Conservation (phyloP, 306 rosid genomes). For the Canavalia gladiata region DNA sequence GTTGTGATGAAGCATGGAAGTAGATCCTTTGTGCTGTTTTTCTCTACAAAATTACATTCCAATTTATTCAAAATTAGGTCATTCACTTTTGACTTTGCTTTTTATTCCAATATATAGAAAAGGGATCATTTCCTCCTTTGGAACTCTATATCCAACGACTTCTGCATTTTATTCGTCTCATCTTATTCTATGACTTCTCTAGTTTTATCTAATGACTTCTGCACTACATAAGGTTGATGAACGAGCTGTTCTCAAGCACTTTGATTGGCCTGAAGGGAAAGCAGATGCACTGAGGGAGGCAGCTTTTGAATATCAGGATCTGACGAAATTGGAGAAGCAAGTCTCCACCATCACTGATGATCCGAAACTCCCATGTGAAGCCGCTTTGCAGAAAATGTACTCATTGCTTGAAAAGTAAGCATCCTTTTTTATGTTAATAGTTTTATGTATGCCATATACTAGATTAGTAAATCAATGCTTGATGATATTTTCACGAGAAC, state of each 20-base stretch:
- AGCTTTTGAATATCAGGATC: conserved; percentile 85
- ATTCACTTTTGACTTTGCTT: conserved; percentile 23
- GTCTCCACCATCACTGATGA: conserved; percentile 82
- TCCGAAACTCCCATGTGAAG: conserved; percentile 77
- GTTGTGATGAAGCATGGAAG: conserved; percentile 26
- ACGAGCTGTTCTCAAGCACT: conserved; percentile 93
- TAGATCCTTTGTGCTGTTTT: conserved; percentile 16
- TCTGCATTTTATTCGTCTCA: conserved; percentile 31
- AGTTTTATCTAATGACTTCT: too few relatives aligned
- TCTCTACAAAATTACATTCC: not conserved
- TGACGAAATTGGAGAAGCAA: conserved; percentile 78
- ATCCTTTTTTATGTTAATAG: conserved; percentile 37
- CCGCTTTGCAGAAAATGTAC: conserved; percentile 89
- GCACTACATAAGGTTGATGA: conserved; percentile 70
- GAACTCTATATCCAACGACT: conserved; percentile 16
- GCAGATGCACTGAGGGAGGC: conserved; percentile 95
- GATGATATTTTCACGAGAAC: conserved; percentile 25
- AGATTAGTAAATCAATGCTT: conserved; percentile 37
- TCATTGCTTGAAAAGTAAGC: conserved; percentile 88
- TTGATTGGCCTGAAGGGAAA: conserved; percentile 97
- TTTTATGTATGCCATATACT: conserved; percentile 15
- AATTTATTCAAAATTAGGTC: not conserved
- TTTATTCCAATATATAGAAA: not conserved
- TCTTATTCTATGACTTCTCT: not conserved
- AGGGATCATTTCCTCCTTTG: not conserved